Evolutionary conservation across 2,329 filamentous ascomycete genomes (phyloP), one percentile per base, ranked within the genome.

Genomic region (Fusarium cicatricum): DNA sequence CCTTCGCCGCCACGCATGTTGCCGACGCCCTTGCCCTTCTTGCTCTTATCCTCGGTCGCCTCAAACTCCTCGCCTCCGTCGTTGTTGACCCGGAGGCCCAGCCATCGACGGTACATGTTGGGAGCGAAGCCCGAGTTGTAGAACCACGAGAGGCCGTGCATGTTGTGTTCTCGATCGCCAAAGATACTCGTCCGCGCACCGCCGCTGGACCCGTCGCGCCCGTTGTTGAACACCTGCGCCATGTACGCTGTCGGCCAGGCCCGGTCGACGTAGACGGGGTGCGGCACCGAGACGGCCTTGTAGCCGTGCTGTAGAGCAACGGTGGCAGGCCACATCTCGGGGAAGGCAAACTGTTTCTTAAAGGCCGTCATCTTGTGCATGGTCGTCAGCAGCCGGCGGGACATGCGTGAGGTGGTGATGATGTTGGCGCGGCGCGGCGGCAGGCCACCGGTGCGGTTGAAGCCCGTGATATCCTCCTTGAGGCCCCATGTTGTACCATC

Each of bases 321-420:
- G 0, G 90, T 95, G 1, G 89, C 89, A 0, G 93, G 91, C 92
- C 92, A 97, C 93, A 97, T 97, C 75, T 98, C 94, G 0, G 92
- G 91, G 72, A 96, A 96, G 79, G 95, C 96, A 62, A 91, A 90
- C 74, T 96, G 90, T 67, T 92, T 93, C 70, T 89, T 88, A 68
- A 91, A 84, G 26, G 88, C 86, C 4, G 93, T 97, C 78, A 97
- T 92, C 50, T 87, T 85, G 78, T 98, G 94, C 94, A 98, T 98
- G 15, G 89, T 89, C 58, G 87, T 80, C 12, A 98, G 82, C 41
- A 97, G 85, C 40, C 86, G 86, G 42, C 88, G 87, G 11, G 90
- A 95, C 77, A 98, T 89, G 47, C 94, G 87, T 1, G 90, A 90
- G 1, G 92, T 89, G 0, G 93, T 94, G 72, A 97, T 94, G 76